Evolutionary conservation across 805 yeast species (phyloP).

Genomic region (Starmerella ratchasimensis): DNA sequence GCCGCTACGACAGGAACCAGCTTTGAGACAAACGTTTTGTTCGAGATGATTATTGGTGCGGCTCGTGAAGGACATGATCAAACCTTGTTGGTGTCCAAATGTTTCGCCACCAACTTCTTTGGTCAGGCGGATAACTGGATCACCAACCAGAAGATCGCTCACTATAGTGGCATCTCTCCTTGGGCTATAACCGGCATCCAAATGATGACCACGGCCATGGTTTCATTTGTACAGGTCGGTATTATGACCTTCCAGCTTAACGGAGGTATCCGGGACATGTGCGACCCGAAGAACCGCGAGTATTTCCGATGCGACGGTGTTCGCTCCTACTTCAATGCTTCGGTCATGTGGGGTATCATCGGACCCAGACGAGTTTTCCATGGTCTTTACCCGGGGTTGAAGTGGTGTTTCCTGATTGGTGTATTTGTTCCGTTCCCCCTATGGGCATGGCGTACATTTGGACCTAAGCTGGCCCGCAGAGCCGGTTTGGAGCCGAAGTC

Average conservation of each 20-base stretch:
- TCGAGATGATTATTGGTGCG: slow-evolving; percentile 40
- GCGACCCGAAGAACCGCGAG: slow-evolving; percentile 21
- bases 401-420: slow-evolving; percentile 53
- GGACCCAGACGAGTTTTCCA: slow-evolving; percentile 33
- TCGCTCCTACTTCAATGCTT: slow-evolving; percentile 36
- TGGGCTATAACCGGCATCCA: slow-evolving; percentile 41
- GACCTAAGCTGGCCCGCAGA: background rate
- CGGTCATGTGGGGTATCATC: slow-evolving; percentile 32
- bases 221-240: slow-evolving; percentile 23
- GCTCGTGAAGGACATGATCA: slow-evolving; percentile 43
- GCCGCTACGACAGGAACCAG: slow-evolving; percentile 36
- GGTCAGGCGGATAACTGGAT: slow-evolving; percentile 50
- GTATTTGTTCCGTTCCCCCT: slow-evolving; percentile 21
- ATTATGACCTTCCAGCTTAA: slow-evolving; percentile 26
- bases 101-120: slow-evolving; percentile 45
- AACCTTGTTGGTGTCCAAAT: slow-evolving; percentile 39
- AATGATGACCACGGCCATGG: slow-evolving; percentile 23
- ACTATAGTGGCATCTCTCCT: slow-evolving; percentile 47
- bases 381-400: slow-evolving; percentile 45
- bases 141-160: slow-evolving; percentile 41
- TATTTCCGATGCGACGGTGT: slow-evolving; percentile 28
- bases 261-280: slow-evolving; percentile 24
- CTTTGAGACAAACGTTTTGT: slow-evolving; percentile 37
- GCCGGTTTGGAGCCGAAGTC: slow-evolving; percentile 5
- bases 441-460: slow-evolving; percentile 8